Evolutionary conservation across 768 basidiomycete genomes (phyloP), one percentile per base, ranked within the genome.

Genomic region (Tylopilus subfusipes): DNA sequence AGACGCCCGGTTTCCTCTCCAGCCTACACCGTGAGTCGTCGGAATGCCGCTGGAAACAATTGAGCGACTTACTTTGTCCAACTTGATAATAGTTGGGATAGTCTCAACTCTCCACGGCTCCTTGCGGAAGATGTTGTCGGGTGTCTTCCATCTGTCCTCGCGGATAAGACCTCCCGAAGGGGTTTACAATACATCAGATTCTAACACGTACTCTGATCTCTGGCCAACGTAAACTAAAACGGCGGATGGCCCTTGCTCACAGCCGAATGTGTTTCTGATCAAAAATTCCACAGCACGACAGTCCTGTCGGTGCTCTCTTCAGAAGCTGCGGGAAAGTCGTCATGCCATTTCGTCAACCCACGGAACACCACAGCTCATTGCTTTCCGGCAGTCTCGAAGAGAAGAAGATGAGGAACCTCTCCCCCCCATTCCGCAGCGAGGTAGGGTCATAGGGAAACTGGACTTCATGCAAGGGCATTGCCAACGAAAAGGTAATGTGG

Each of bases 191-290:
- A 55, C 42, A 42, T 46, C 52, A 22, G 18, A 46, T 43, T 36
- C 13, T 29, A 44, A 34, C 29, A 73, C 84, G 68, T 63, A 91
- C 89, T 82, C 78, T 49, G 76, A 54, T 60, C 69, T 77, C 66
- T 84, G 78, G 12, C 89, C 89, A 49, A 89, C 86, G 59, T 86
- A 87, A 30, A 89, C 76, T 42, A 91, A 74, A 50, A 82, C 63
- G 9, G 78, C 88, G 13, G 75, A 73, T 40, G 83, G 85, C 4
- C 57, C 76, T 61, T 64, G 75, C 62, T 52, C 68, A 14, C 69
- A 57, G 12, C 67, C 64, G 54, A 90, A 90, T 0, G 75, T 78
- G 10, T 78, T 63, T 53, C 75, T 68, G 27, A 90, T 75, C 38
- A 81, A 55, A 2, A 70, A 64, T 52, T 91, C 85, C 27, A 90